phyloP scores from a whole-genome alignment of 768 basidiomycete species.

The Arthromyces matolae region DNA sequence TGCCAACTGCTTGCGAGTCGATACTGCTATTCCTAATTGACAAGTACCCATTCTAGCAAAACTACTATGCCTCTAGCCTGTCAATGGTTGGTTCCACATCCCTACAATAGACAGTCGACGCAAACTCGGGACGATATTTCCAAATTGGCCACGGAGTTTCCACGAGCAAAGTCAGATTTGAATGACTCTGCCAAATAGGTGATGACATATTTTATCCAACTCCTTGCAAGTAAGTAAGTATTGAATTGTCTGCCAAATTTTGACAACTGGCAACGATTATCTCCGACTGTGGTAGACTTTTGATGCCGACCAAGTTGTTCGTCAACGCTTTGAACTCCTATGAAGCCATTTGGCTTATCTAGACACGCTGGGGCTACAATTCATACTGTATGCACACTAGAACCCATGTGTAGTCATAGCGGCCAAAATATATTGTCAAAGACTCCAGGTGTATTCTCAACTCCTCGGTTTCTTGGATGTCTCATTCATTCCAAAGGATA shows the following conservation, averaged over 20 bases:
- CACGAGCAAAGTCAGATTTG: constrained; percentile 2
- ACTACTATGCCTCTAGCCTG: too few relatives aligned
- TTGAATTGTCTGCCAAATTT: too few relatives aligned
- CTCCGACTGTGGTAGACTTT: constrained; percentile 15
- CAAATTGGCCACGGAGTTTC: constrained; percentile 9
- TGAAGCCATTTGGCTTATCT: too few relatives aligned
- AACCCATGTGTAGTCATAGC: background rate
- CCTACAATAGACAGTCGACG: background rate
- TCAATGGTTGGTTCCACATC: constrained; percentile 1
- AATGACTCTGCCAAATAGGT: constrained; percentile 10
- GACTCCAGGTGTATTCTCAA: background rate
- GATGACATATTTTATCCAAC: constrained; percentile 13
- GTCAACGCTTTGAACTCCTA: too few relatives aligned
- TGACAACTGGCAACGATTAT: constrained; percentile 5
- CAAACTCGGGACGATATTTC: constrained; percentile 10
- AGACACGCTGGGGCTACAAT: too few relatives aligned
- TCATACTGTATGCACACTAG: background rate
- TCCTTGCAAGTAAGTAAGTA: too few relatives aligned
- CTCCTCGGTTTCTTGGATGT: background rate
- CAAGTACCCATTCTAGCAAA: too few relatives aligned
- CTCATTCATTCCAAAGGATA: background rate
- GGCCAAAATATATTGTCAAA: too few relatives aligned
- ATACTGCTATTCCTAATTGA: constrained; percentile 1
- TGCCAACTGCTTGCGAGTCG: constrained; percentile 3
- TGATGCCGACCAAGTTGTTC: too few relatives aligned